These are phyloP conservation scores for Graphilbum ipis-grandicollis DNA, from an alignment of 2,329 filamentous ascomycete genomes.

Conservation along the genomic window DNA sequence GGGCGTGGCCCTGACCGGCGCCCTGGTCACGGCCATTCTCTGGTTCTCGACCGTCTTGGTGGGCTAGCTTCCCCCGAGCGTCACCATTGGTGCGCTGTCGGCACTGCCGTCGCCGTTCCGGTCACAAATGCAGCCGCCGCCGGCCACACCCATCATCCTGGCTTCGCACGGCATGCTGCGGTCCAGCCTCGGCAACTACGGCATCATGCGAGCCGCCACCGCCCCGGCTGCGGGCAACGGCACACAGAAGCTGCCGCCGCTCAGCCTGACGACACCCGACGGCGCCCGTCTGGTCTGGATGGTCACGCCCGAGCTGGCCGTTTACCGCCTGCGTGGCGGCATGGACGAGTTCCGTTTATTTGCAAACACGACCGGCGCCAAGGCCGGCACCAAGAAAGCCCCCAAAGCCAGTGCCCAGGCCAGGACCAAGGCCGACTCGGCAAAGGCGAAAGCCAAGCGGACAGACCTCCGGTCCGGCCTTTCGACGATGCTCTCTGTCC, in stretches of 20 bases:
- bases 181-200: conserved; percentile 6
- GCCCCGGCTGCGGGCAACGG: no score
- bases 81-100: neutral
- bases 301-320: neutral
- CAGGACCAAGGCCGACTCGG: no score
- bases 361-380: neutral
- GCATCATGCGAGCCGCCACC: neutral
- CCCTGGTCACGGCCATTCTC: conserved; percentile 1
- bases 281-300: neutral
- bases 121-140: no score
- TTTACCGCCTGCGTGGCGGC: neutral
- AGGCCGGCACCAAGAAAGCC: neutral
- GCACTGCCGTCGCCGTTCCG: no score
- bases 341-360: neutral
- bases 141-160: no score
- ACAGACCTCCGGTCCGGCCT: no score
- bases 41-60: conserved; percentile 4
- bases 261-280: neutral
- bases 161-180: conserved; percentile 6
- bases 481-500: no score
- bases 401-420: neutral
- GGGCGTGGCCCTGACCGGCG: conserved; percentile 1
- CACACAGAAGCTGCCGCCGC: no score
- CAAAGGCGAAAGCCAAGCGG: no score
- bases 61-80: conserved; percentile 3